These are phyloP conservation scores for Suillus tomentosus DNA, from an alignment of 768 basidiomycete species.

Conservation along the genomic window DNA sequence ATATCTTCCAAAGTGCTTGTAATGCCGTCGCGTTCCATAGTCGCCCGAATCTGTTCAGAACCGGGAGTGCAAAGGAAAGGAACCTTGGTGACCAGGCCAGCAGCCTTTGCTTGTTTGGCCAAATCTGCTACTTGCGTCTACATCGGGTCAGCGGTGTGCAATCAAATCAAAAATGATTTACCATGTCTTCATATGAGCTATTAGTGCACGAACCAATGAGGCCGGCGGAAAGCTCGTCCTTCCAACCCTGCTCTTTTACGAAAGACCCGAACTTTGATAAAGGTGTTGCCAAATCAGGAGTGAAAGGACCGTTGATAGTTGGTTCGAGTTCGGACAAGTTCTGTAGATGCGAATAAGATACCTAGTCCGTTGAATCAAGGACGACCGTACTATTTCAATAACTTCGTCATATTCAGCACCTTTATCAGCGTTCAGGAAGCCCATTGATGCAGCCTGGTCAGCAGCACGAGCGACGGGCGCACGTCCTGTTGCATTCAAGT, in stretches of 20 bases:
- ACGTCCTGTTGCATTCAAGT: conserved; percentile 89
- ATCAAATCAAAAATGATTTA: conserved; percentile 29
- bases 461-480: conserved; percentile 85
- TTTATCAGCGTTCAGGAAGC: conserved; percentile 82
- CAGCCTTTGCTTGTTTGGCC: conserved; percentile 84
- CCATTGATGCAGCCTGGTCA: conserved; percentile 74
- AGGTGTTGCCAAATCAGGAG: conserved; percentile 94
- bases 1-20: conserved; percentile 81
- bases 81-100: conserved; percentile 79
- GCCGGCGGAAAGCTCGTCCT: conserved; percentile 86
- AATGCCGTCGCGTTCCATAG: conserved; percentile 92
- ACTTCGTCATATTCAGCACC: conserved; percentile 93
- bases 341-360: conserved; percentile 39
- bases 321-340: conserved; percentile 89
- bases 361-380: background rate
- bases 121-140: conserved; percentile 92
- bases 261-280: conserved; percentile 85
- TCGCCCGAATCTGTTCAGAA: conserved; percentile 95
- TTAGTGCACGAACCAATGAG: conserved; percentile 99
- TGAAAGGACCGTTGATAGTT: conserved; percentile 95
- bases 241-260: conserved; percentile 87
- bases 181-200: conserved; percentile 97
- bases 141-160: conserved; percentile 9
- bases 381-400: conserved; percentile 78
- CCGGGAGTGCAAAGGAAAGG: conserved; percentile 90